phyloP scores from a whole-genome alignment of 306 rosid species.

The Betula pendula region DNA sequence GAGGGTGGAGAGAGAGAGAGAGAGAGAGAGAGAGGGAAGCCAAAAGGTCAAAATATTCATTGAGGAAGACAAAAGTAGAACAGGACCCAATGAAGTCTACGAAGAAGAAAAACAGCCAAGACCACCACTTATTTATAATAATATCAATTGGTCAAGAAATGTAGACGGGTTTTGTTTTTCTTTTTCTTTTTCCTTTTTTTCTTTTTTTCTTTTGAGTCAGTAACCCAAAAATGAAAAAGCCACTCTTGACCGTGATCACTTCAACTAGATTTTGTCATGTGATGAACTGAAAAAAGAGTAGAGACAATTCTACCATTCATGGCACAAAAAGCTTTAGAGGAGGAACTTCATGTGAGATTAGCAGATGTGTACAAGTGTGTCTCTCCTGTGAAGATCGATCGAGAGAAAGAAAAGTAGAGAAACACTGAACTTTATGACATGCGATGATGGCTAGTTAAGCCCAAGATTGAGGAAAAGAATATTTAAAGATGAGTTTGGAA shows the following conservation, averaged over 20 bases:
- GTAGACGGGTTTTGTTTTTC: background rate
- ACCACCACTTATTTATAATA: background rate
- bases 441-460: constrained; percentile 41
- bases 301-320: constrained; percentile 3
- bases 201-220: background rate
- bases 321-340: constrained; percentile 8
- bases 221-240: constrained; percentile 30
- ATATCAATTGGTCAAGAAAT: background rate
- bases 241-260: background rate
- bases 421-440: constrained; percentile 31
- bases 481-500: constrained; percentile 10
- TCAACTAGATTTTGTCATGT: constrained; percentile 53
- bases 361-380: constrained; percentile 11
- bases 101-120: constrained; percentile 36
- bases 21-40: constrained; percentile 21
- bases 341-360: constrained; percentile 30
- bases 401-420: constrained; percentile 14
- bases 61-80: constrained; percentile 56
- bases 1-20: constrained; percentile 12
- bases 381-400: constrained; percentile 32
- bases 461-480: constrained; percentile 49
- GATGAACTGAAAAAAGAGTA: constrained; percentile 36
- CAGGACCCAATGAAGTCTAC: constrained; percentile 44
- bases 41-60: constrained; percentile 50
- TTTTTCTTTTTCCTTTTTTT: no score